A percentile compares a stretch with the other conserved stretches of the same genome.
Conservation (phyloP, 257 asterid genomes). For the Solanum lycopersicoides region DNA sequence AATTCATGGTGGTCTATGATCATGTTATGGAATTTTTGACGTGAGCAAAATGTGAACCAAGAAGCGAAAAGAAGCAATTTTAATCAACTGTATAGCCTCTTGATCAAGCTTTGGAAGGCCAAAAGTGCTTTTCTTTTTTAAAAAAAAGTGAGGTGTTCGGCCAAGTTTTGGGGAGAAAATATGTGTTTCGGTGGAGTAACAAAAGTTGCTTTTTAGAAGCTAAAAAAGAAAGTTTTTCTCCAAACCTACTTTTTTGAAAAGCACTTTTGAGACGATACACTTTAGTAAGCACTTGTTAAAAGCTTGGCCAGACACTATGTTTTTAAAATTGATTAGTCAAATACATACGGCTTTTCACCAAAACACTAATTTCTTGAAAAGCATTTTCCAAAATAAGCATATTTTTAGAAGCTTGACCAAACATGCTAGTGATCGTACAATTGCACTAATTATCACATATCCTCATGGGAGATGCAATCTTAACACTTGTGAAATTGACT, state of each 20-base stretch:
- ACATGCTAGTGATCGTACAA: not conserved
- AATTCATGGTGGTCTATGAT: not conserved
- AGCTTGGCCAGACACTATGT: not conserved
- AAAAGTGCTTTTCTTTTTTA: no score
- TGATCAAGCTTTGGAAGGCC: not conserved
- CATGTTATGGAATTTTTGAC: not conserved
- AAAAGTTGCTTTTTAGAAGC: not conserved
- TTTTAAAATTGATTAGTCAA: not conserved
- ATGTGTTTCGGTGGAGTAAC: not conserved
- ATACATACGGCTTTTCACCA: not conserved
- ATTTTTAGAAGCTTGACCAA: not conserved
- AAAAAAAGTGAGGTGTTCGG: not conserved
- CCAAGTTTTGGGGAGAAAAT: not conserved
- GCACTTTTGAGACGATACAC: not conserved
- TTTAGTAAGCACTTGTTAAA: not conserved
- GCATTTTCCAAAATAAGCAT: not conserved
- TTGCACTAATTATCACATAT: not conserved
- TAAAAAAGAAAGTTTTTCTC: no score
- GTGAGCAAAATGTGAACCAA: not conserved
- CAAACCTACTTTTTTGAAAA: not conserved
- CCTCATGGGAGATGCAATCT: not conserved
- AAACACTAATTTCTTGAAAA: not conserved
- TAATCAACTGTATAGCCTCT: not conserved
- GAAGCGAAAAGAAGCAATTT: not conserved
- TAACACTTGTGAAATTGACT: not conserved